Percentiles rank a stretch among this genome's conserved stretches.
phyloP scores from a whole-genome alignment of 306 rosid genomes.

The Rubus parviflorus region DNA sequence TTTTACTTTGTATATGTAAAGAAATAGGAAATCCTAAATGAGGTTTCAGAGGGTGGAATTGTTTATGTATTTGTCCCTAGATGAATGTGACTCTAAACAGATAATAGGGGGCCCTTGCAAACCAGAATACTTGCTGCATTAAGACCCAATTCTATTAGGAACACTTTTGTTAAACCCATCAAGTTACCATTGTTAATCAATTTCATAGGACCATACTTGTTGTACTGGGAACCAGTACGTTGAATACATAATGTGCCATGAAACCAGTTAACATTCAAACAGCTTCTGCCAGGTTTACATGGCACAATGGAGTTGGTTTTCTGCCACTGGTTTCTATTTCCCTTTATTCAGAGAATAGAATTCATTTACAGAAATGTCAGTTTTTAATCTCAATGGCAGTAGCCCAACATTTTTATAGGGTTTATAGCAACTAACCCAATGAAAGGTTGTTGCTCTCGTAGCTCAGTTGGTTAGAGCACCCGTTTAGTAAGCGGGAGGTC shows the following conservation, averaged over 20 bases:
- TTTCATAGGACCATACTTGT: neutral
- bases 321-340: neutral
- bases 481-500: slow-evolving; percentile 25
- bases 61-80: neutral
- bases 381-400: neutral
- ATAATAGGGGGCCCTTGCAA: neutral
- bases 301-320: neutral
- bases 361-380: too few relatives aligned
- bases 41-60: neutral
- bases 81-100: neutral
- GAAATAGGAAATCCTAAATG: neutral
- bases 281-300: neutral
- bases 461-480: slow-evolving; percentile 31
- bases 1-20: neutral
- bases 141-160: neutral
- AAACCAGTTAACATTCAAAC: neutral
- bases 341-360: neutral
- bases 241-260: neutral
- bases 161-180: neutral
- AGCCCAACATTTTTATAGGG: too few relatives aligned
- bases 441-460: neutral
- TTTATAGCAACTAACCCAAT: too few relatives aligned
- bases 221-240: neutral
- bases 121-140: neutral
- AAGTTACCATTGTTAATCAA: neutral